Evolutionary conservation across 495 filamentous ascomycete species (phyloP).

Genomic region (Arthonia radiata): DNA sequence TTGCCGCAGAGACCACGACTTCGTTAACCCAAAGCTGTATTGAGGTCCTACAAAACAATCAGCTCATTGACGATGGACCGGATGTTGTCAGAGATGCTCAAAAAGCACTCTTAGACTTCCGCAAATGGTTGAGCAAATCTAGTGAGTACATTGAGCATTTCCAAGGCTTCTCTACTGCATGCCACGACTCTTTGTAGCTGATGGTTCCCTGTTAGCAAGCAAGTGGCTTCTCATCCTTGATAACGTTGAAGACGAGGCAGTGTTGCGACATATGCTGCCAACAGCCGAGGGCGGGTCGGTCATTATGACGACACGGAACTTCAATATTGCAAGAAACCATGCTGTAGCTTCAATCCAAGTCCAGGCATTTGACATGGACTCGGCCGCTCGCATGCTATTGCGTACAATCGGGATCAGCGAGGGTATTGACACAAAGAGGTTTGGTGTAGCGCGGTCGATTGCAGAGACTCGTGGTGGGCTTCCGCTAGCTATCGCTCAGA

Average conservation of each 20-base stretch:
- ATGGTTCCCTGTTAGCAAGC: too few species aligned
- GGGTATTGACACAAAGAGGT: too few species aligned
- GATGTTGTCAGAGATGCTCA: constrained; percentile 5
- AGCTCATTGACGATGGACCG: too few species aligned
- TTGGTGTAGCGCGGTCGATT: too few species aligned
- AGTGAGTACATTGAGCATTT: constrained; percentile 7
- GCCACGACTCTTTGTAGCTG: too few species aligned
- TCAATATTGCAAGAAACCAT: constrained; percentile 4
- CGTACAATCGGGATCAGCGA: constrained; percentile 6
- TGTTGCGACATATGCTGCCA: too few species aligned
- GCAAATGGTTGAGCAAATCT: constrained; percentile 5
- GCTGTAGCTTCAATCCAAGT: constrained; percentile 2
- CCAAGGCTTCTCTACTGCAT: too few species aligned
- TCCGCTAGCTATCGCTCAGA: constrained; percentile 10
- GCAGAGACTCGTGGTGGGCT: constrained; percentile 8
- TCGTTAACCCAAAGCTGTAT: constrained; percentile 7
- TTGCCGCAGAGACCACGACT: constrained; percentile 7
- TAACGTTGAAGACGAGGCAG: too few species aligned
- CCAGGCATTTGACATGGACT: constrained; percentile 5
- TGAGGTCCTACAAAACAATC: too few species aligned
- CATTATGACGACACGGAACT: constrained; percentile 6
- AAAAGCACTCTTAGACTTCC: constrained; percentile 4
- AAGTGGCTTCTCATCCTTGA: too few species aligned
- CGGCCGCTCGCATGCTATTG: constrained; percentile 4
- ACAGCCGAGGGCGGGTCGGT: too few species aligned